Conservation (phyloP, 225 moss, liverwort and hornwort species). For the Asterella californica region DNA sequence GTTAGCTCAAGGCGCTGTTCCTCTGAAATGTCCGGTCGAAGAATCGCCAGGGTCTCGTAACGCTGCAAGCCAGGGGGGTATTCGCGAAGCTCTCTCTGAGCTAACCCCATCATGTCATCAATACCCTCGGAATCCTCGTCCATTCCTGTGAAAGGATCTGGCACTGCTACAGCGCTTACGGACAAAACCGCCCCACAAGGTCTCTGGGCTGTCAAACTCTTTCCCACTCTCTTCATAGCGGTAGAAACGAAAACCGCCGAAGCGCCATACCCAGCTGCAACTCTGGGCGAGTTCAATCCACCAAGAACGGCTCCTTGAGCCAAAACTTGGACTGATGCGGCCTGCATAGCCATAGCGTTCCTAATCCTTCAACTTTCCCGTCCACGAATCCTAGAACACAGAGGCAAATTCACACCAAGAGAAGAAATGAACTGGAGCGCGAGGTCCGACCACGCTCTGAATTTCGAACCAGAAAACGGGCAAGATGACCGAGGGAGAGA, state of each 20-base stretch:
- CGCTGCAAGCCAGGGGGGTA: slow-evolving; percentile 97
- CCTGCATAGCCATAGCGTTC: slow-evolving; percentile 8
- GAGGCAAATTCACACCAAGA: neutral
- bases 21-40: slow-evolving; percentile 93
- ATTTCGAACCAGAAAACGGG: neutral
- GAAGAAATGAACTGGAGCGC: neutral
- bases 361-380: neutral
- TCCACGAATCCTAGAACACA: neutral
- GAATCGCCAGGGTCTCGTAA: slow-evolving; percentile 92
- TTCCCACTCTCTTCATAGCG: slow-evolving; percentile 1
- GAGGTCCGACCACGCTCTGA: neutral
- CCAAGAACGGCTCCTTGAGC: neutral
- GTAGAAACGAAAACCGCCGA: slow-evolving; percentile 1
- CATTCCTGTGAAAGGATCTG: slow-evolving; percentile 78
- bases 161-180: slow-evolving; percentile 72
- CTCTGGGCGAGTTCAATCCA: neutral
- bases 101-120: slow-evolving; percentile 65
- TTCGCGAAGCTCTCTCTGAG: slow-evolving; percentile 83
- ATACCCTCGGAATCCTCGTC: slow-evolving; percentile 61
- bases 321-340: neutral
- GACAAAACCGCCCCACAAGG: slow-evolving; percentile 12
- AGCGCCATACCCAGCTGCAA: slow-evolving; percentile 6
- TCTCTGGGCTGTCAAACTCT: slow-evolving; percentile 2
- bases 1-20: slow-evolving; percentile 93
- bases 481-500: neutral